These are phyloP conservation scores for Saturnispora mendoncae DNA, from an alignment of 805 yeast genomes.

Conservation along the genomic window DNA sequence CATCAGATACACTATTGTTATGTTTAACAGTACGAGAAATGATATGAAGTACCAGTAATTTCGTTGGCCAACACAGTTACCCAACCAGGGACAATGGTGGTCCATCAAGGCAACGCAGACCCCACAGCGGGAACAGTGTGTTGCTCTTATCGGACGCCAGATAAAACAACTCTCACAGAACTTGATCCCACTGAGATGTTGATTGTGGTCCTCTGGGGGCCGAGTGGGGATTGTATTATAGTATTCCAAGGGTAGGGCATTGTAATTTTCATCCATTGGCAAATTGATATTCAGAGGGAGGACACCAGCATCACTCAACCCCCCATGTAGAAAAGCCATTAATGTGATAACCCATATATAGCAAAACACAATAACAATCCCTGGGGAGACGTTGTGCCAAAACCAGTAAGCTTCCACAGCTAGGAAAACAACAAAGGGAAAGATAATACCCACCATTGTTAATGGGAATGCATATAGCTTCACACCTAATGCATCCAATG, in stretches of 20 bases:
- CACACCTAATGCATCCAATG: background rate
- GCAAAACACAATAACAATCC: constrained; percentile 44
- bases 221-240: constrained; percentile 30
- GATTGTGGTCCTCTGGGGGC: background rate
- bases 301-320: constrained; percentile 61
- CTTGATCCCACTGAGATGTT: constrained; percentile 31
- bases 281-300: constrained; percentile 61
- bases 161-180: constrained; percentile 53
- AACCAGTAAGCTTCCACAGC: constrained; percentile 43
- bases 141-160: constrained; percentile 71
- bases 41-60: constrained; percentile 55
- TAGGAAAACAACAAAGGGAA: constrained; percentile 45
- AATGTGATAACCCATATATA: constrained; percentile 50
- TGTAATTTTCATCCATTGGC: constrained; percentile 31
- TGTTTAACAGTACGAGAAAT: constrained; percentile 35
- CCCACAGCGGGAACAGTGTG: constrained; percentile 67
- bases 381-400: constrained; percentile 51
- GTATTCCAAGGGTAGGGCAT: constrained; percentile 49
- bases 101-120: constrained; percentile 57
- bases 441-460: constrained; percentile 7
- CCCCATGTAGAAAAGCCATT: constrained; percentile 41
- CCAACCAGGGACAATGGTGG: constrained; percentile 55
- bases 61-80: constrained; percentile 68
- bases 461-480: constrained; percentile 11
- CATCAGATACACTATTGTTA: constrained; percentile 25